Evolutionary conservation across 164 flowering plant genomes (phyloP), one percentile per base, ranked within the genome.

Genomic region (Warburgia ugandensis): DNA sequence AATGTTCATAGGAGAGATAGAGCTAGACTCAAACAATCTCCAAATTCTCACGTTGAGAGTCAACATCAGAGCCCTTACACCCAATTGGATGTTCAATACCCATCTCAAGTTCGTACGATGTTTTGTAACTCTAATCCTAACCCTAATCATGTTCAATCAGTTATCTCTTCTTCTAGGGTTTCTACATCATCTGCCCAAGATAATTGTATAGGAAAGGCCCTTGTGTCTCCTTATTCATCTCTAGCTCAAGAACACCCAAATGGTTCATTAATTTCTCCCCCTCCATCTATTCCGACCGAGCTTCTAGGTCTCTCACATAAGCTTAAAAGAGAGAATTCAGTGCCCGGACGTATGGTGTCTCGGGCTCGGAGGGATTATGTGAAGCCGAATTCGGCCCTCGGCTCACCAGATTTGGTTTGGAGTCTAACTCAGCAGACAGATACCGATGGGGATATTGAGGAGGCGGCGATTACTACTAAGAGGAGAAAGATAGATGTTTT

Each of bases 1-100:
- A 88, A 88, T 64, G 90, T 89, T 25, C 97, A 89, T 38, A 74
- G 95, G 47, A 72, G 92, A 36, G 97, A 86, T 48, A 74, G 88
- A 64, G 97, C 97, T 25, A 75, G 84, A 38, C 70, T 86, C 14
- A 83, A 80, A 65, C 86, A 77, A 39, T 73, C 81, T 45, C 65
- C 78, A 45, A 54, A 0, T 52, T 46, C 55, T 16, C 54, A 55
- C 42, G 39, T 31, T 26, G 69, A 63, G 59, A 36, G 35, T 57
- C 49, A 17, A 40, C 70, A 52, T 43, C 66, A 52, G 22, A 64
- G 23, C 28, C 65, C 67, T 7, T 39, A 46, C 50, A 6, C 60
- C 20, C 21, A 68, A 27, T 46, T 63, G 36, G 69, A 35, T 48
- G 40, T 43, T 47, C 73, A 68, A 39, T 47, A 55, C 43, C 69